phyloP scores from a whole-genome alignment of 75 land plant species.

The Adiantum capillusveneris region DNA sequence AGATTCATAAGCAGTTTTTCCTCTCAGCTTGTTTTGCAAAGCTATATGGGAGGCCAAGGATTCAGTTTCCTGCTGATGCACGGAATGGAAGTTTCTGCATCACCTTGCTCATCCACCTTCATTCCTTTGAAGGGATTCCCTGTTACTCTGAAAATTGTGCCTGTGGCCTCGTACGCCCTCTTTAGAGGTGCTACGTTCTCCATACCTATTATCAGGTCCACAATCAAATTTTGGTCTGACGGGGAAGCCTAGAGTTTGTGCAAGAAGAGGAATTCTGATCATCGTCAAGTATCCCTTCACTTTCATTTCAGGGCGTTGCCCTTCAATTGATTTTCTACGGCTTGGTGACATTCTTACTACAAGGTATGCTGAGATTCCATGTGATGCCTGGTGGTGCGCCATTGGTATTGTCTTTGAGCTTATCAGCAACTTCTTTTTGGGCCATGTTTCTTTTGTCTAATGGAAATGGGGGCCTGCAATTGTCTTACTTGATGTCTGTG shows the following conservation, averaged over 20 bases:
- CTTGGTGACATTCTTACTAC: not conserved
- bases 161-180: not conserved
- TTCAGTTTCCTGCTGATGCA: not conserved
- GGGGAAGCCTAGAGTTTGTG: not conserved
- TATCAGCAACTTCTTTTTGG: no score
- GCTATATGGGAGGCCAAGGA: not conserved
- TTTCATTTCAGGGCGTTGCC: not conserved
- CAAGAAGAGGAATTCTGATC: not conserved
- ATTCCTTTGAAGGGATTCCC: not conserved
- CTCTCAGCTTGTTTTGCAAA: not conserved
- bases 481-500: no score
- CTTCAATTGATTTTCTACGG: not conserved
- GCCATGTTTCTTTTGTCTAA: no score
- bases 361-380: not conserved
- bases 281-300: not conserved
- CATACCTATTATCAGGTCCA: slow-evolving; percentile 4
- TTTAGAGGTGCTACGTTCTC: not conserved
- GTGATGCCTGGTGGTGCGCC: no score
- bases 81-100: slow-evolving; percentile 9
- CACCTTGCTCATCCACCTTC: not conserved
- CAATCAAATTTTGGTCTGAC: slow-evolving; percentile 2
- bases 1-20: no score
- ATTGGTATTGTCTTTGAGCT: no score
- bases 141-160: not conserved
- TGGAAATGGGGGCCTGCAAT: no score